Conservation (phyloP, 2,329 filamentous ascomycete genomes). For the Botrytis medusae region DNA sequence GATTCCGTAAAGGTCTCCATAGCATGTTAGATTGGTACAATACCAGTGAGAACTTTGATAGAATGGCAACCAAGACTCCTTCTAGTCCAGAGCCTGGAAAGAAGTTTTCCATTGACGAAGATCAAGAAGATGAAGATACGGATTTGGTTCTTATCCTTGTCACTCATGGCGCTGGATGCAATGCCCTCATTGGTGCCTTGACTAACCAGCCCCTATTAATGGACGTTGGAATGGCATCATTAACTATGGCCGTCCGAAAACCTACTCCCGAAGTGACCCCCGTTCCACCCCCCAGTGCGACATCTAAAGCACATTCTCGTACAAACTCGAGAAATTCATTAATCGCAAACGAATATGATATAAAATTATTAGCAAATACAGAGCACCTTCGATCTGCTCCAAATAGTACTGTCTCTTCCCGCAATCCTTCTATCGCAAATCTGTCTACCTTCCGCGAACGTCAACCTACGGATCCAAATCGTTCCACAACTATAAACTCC, state of each 20-base stretch:
- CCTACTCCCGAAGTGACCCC: constrained; percentile 31
- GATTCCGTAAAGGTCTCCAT: constrained; percentile 78
- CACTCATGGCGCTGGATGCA: constrained; percentile 93
- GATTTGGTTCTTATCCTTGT: constrained; percentile 84
- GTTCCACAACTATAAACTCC: constrained; percentile 19
- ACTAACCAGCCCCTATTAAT: constrained; percentile 88
- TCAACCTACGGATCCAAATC: constrained; percentile 25
- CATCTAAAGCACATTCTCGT: constrained; percentile 44
- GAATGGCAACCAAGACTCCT: constrained; percentile 51
- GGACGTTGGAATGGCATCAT: constrained; percentile 84
- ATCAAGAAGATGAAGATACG: constrained; percentile 58
- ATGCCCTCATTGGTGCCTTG: constrained; percentile 88
- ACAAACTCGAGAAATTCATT: constrained; percentile 43
- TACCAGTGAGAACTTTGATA: constrained; percentile 52
- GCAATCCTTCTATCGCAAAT: constrained; percentile 38
- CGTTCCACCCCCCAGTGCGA: constrained; percentile 27
- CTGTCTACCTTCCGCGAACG: constrained; percentile 35
- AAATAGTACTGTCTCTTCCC: constrained; percentile 42
- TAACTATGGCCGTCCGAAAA: constrained; percentile 81
- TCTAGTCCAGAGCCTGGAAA: constrained; percentile 40
- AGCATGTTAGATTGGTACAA: constrained; percentile 82
- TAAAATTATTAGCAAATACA: constrained; percentile 71
- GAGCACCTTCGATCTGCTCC: constrained; percentile 62
- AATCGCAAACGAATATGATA: constrained; percentile 66
- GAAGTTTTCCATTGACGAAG: constrained; percentile 39